Conservation (phyloP, 2,329 filamentous ascomycete genomes). For the Alternaria arborescens region DNA sequence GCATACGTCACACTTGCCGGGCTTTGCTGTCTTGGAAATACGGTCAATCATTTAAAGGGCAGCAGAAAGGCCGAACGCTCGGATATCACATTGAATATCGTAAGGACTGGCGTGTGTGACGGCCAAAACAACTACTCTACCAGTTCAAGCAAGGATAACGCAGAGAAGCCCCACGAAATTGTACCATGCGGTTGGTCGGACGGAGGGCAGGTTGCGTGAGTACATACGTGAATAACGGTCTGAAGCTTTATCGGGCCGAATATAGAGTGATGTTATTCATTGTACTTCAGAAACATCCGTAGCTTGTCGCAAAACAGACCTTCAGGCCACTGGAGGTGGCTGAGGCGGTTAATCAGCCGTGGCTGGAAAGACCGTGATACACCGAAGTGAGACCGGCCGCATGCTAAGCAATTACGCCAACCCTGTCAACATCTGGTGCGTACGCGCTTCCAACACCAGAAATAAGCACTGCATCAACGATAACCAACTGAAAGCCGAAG, state of each 20-base stretch:
- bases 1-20: neutral
- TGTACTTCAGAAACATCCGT: neutral
- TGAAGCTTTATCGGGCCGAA: neutral
- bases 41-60: neutral
- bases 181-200: neutral
- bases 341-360: neutral
- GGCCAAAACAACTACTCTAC: neutral
- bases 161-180: neutral
- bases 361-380: neutral
- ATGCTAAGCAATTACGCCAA: slow-evolving; percentile 7
- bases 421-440: slow-evolving; percentile 26
- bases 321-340: neutral
- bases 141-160: neutral
- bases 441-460: slow-evolving; percentile 18
- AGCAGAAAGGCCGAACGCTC: neutral
- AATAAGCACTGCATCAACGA: slow-evolving; percentile 1
- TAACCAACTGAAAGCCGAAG: neutral
- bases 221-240: neutral
- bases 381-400: neutral
- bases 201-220: neutral
- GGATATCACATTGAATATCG: neutral
- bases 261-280: neutral
- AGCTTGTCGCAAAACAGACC: neutral
- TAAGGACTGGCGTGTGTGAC: neutral
- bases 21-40: neutral